Base-by-base conservation (phyloP, 2,329 filamentous ascomycete species). In the Colletotrichum sidae region DNA sequence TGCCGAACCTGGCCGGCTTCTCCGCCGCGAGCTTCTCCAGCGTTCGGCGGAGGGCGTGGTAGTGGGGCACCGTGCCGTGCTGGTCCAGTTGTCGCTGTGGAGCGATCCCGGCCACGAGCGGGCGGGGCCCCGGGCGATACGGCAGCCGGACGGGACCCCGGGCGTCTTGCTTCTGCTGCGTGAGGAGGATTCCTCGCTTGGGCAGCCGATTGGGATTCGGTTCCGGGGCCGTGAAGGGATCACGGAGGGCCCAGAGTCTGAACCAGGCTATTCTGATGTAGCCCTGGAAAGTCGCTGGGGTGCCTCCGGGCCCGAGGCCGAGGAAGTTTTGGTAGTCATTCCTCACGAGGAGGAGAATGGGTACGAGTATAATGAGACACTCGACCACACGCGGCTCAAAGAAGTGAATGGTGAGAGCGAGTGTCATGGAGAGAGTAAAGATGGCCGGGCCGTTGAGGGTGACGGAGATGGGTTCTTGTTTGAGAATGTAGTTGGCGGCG, bases 21-120 rank as follows among this genome's bases (percentile, higher is more conserved):
- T 71, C 71, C 2, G 73, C 69, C 10, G 82, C 82, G 33, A 93
- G 80, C 4, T 75, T 75, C 60, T 84, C 77, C 53, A 93, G 81
- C 2, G 83, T 81, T 1, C 76, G 72, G 2, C 84, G 81, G 4
- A 93, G 82, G 12, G 79, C 75, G n/a, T 79, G 73, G 74, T 90
- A 89, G 73, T 88, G 86, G 12, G 77, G 73, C 6, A 74, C 63
- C 6, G 82, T 82, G 10, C 87, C 86, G 45, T 83, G 83, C 73
- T 96, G 92, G 74, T 90, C 86, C 15, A 90, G 82, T 77, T 96
- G 93, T 2, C 93, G 86, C 72, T 97, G 93, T 0, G 93, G 93
- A 1, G 92, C 93, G 63, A 96, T 92, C 53, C 93, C 93, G 45
- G 83, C 86, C 9, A 94, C 90, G 2, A 78, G 74, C 1, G 93